phyloP scores from a whole-genome alignment of 2,329 filamentous ascomycete genomes.

The Aspergillus amoenus region DNA sequence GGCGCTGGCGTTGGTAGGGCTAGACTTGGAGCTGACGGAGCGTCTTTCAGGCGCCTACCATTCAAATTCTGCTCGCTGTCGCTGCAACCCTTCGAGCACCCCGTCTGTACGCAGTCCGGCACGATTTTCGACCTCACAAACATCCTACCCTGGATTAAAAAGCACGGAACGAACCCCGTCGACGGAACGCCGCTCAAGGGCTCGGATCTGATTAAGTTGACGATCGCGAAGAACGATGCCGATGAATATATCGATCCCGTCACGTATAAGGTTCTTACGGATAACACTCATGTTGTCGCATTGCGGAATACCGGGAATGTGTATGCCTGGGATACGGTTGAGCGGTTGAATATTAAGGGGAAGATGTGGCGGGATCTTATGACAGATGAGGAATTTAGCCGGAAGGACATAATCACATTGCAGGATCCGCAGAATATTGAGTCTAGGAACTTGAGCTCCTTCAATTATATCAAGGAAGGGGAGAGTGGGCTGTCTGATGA shows the following conservation, averaged over 20 bases:
- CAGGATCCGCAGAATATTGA: conserved; percentile 93
- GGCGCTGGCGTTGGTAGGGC: conserved; percentile 64
- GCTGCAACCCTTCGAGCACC: conserved; percentile 90
- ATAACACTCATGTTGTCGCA: conserved; percentile 96
- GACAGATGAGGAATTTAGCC: conserved; percentile 79
- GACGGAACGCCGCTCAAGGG: conserved; percentile 75
- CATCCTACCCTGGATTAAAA: conserved; percentile 90
- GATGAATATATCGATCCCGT: conserved; percentile 93
- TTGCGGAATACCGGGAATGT: conserved; percentile 87
- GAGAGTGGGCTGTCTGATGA: conserved; percentile 66
- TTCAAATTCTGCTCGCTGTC: conserved; percentile 98
- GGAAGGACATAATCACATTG: conserved; percentile 91
- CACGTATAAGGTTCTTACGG: conserved; percentile 95
- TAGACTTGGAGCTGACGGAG: conserved; percentile 52
- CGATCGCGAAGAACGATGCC: conserved; percentile 88
- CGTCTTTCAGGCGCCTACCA: conserved; percentile 81
- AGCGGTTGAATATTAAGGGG: conserved; percentile 91
- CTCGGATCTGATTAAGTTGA: conserved; percentile 83
- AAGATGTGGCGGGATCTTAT: conserved; percentile 95
- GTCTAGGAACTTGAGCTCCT: conserved; percentile 77
- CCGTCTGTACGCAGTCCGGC: conserved; percentile 84
- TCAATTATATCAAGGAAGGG: conserved; percentile 86
- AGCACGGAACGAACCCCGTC: conserved; percentile 89
- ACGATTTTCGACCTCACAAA: conserved; percentile 95
- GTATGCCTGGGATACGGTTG: conserved; percentile 93